These are phyloP conservation scores for Cercospora sesami DNA, from an alignment of 2,329 filamentous ascomycete genomes.

Conservation along the genomic window DNA sequence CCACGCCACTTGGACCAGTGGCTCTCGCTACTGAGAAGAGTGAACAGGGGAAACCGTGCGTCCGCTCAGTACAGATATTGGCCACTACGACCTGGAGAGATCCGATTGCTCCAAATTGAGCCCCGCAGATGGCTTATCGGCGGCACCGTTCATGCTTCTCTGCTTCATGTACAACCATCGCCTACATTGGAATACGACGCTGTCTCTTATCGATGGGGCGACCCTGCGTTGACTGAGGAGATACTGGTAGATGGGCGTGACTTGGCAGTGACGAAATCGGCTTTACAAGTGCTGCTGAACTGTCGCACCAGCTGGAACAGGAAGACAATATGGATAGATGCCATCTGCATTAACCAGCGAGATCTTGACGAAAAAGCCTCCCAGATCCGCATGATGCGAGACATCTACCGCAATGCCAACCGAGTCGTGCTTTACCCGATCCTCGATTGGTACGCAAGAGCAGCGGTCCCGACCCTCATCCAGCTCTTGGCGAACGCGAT, in stretches of 20 bases:
- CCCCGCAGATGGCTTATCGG: not conserved
- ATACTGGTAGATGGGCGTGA: constrained; percentile 15
- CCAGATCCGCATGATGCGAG: constrained; percentile 38
- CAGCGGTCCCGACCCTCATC: not conserved
- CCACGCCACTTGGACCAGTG: not conserved
- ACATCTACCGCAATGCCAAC: constrained; percentile 28
- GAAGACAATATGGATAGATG: constrained; percentile 8
- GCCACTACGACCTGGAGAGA: not conserved
- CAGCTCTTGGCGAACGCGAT: not conserved
- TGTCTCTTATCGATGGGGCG: constrained; percentile 36
- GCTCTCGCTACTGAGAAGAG: not conserved
- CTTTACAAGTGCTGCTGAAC: constrained; percentile 28
- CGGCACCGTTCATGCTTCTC: not conserved
- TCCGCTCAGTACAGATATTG: not conserved
- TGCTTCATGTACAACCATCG: not conserved
- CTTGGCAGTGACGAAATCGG: constrained; percentile 27
- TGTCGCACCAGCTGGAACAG: constrained; percentile 23
- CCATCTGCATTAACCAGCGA: constrained; percentile 36
- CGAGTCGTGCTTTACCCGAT: not conserved
- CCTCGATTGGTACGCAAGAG: not conserved
- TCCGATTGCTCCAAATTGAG: not conserved
- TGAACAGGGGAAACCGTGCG: not conserved
- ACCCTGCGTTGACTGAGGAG: not conserved
- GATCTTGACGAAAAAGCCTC: constrained; percentile 32
- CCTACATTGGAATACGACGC: constrained; percentile 31